Percentiles rank a stretch among this genome's conserved stretches.
Conservation (phyloP, 495 filamentous ascomycete genomes). For the Ascodesmis nigricans region DNA sequence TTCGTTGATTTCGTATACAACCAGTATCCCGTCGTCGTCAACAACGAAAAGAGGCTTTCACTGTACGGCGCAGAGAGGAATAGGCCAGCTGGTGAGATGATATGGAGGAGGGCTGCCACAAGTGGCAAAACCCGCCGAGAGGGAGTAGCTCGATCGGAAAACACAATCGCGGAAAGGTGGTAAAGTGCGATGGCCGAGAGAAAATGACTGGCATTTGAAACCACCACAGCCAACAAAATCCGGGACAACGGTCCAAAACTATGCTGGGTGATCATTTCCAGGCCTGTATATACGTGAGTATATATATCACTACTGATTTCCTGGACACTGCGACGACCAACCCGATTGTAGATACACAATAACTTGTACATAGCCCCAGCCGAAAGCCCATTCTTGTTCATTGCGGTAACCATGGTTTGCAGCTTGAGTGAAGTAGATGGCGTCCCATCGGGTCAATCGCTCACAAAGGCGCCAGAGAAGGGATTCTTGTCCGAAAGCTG, state of each 20-base stretch:
- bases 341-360: conserved; percentile 40
- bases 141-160: no score
- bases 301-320: no score
- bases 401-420: conserved; percentile 53
- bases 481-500: no score
- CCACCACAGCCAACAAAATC: no score
- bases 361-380: conserved; percentile 38
- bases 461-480: conserved; percentile 22
- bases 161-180: no score
- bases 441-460: conserved; percentile 71
- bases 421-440: conserved; percentile 57
- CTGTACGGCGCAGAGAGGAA: conserved; percentile 77
- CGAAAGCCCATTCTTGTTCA: conserved; percentile 97
- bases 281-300: no score
- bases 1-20: conserved; percentile 31
- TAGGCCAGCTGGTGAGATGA: conserved; percentile 66
- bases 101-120: conserved; percentile 54
- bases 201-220: no score
- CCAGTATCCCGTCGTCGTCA: conserved; percentile 52
- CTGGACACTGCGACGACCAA: no score
- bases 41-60: conserved; percentile 57
- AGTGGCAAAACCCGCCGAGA: no score
- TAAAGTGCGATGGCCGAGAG: no score
- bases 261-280: no score
- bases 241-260: no score